Conservation (phyloP, 2,329 filamentous ascomycete species). For the Paradendryphiella salina region DNA sequence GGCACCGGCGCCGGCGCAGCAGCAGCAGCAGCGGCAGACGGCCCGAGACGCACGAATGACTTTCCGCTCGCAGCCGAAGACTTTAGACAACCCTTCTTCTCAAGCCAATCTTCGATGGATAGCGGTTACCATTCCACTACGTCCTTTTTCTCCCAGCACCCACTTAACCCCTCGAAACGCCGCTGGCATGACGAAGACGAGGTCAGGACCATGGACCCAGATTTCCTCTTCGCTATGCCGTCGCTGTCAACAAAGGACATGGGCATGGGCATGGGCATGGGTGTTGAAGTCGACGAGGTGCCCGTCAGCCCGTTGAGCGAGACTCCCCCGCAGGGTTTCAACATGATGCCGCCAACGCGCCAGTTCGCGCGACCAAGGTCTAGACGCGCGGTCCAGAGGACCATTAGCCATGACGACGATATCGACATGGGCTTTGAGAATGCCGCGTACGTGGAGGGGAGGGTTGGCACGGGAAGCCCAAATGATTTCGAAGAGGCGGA, state of each 20-base stretch:
- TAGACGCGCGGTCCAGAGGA: slow-evolving; percentile 11
- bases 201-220: slow-evolving; percentile 21
- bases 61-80: slow-evolving; percentile 41
- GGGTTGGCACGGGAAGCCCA: slow-evolving; percentile 41
- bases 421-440: slow-evolving; percentile 42
- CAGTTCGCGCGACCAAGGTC: slow-evolving; percentile 40
- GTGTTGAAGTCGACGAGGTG: slow-evolving; percentile 36
- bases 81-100: slow-evolving; percentile 42
- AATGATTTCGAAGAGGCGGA: slow-evolving; percentile 70
- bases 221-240: slow-evolving; percentile 35
- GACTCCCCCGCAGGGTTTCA: slow-evolving; percentile 26
- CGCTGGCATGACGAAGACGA: slow-evolving; percentile 49
- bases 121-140: slow-evolving; percentile 35
- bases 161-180: slow-evolving; percentile 48
- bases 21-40: slow-evolving; percentile 20
- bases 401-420: slow-evolving; percentile 29
- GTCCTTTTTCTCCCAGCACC: slow-evolving; percentile 14
- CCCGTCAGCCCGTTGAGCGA: slow-evolving; percentile 43
- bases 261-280: slow-evolving; percentile 8
- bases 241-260: slow-evolving; percentile 16
- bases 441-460: slow-evolving; percentile 40
- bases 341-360: slow-evolving; percentile 28
- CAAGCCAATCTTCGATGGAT: slow-evolving; percentile 32
- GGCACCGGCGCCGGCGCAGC: slow-evolving; percentile 22
- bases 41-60: slow-evolving; percentile 24